A percentile compares a stretch with the other conserved stretches of the same genome.
Evolutionary conservation across 2,329 filamentous ascomycete genomes (phyloP).

Genomic region (Colletotrichum coccodes): DNA sequence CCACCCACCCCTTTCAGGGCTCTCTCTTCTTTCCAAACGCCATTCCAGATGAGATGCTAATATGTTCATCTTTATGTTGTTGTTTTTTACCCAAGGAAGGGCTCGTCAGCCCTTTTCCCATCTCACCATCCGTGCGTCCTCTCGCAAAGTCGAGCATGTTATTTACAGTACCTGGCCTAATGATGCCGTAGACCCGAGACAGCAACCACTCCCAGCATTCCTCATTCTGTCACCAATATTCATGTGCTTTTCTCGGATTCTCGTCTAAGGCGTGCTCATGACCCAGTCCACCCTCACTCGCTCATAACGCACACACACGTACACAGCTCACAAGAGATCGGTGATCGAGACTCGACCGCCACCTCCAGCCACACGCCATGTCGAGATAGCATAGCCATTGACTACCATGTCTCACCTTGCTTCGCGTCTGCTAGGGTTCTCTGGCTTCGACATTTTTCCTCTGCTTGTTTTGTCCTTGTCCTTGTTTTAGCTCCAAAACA

Average conservation of each 20-base stretch:
- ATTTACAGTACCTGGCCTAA: conserved; percentile 2
- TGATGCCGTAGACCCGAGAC: background rate
- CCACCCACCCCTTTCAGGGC: too few relatives aligned
- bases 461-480: background rate
- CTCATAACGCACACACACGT: background rate
- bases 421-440: background rate
- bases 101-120: background rate
- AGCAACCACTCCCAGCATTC: background rate
- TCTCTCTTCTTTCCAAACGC: too few relatives aligned
- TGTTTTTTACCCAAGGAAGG: background rate
- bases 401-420: background rate
- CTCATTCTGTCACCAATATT: background rate
- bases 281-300: background rate
- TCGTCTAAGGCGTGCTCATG: background rate
- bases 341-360: background rate
- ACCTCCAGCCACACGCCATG: background rate
- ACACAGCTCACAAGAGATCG: background rate
- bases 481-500: background rate
- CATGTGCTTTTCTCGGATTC: background rate
- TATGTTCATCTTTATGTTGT: background rate
- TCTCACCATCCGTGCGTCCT: background rate
- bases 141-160: background rate
- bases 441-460: background rate
- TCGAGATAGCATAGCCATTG: background rate
- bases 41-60: background rate